Evolutionary conservation across 805 yeast species (phyloP).

Genomic region (Huiozyma sinensis): DNA sequence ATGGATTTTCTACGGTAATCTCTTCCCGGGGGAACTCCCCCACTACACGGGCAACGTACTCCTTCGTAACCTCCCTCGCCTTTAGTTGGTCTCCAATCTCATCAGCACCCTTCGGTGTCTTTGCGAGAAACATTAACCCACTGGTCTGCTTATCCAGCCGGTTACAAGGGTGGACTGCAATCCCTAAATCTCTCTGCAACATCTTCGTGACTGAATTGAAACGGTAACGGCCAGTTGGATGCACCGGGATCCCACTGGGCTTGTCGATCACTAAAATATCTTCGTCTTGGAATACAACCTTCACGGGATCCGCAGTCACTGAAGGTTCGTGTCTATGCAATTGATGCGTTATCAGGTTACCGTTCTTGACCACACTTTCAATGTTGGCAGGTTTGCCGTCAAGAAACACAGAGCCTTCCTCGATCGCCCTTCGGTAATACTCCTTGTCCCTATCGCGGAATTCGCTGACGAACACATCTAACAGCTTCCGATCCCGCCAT

Average conservation of each 20-base stretch:
- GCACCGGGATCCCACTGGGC: slow-evolving; percentile 91
- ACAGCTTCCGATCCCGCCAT: slow-evolving; percentile 77
- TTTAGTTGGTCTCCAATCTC: slow-evolving; percentile 59
- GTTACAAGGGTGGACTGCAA: slow-evolving; percentile 73
- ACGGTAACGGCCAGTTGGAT: slow-evolving; percentile 82
- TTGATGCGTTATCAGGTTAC: slow-evolving; percentile 69
- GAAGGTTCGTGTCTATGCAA: slow-evolving; percentile 88
- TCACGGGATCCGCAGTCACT: slow-evolving; percentile 46
- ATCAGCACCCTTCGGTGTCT: slow-evolving; percentile 68
- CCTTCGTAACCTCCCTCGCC: slow-evolving; percentile 67
- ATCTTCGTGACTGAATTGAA: slow-evolving; percentile 66
- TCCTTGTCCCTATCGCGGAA: slow-evolving; percentile 66
- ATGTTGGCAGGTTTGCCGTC: slow-evolving; percentile 53
- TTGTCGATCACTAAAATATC: slow-evolving; percentile 75
- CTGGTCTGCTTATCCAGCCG: slow-evolving; percentile 82
- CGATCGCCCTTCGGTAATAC: slow-evolving; percentile 47
- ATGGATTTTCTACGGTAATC: slow-evolving; percentile 52
- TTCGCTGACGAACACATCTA: slow-evolving; percentile 73
- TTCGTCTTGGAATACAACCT: slow-evolving; percentile 61
- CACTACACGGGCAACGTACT: slow-evolving; percentile 75
- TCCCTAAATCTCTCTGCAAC: slow-evolving; percentile 57
- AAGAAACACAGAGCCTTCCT: slow-evolving; percentile 59
- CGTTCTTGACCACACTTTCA: slow-evolving; percentile 62
- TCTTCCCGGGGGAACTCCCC: slow-evolving; percentile 68
- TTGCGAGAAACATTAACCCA: slow-evolving; percentile 86